Evolutionary conservation across 1,284 basidiomycete species (phyloP).

Genomic region (Baeospora myosura): DNA sequence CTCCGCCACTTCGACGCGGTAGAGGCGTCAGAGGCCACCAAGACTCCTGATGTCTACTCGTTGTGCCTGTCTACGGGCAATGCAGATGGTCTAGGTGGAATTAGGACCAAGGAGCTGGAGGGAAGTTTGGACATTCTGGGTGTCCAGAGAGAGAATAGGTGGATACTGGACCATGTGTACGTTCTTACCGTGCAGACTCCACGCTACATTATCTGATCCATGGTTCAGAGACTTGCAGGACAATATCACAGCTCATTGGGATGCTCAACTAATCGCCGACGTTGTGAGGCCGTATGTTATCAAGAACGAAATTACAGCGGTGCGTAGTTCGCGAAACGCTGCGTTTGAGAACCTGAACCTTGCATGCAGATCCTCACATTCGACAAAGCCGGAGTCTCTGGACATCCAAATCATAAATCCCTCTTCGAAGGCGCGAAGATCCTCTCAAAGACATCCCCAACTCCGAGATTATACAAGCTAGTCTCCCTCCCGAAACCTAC

Average conservation of each 20-base stretch:
- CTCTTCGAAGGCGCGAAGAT: constrained; percentile 50
- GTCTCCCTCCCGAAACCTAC: constrained; percentile 45
- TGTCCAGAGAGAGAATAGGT: constrained; percentile 47
- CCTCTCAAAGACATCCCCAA: constrained; percentile 21
- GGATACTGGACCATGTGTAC: constrained; percentile 68
- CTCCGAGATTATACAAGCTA: constrained; percentile 52
- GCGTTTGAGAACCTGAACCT: constrained; percentile 1
- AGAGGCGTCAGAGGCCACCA: too few relatives aligned
- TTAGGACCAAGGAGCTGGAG: constrained; percentile 59
- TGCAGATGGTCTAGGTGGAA: constrained; percentile 71
- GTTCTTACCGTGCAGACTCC: constrained; percentile 21
- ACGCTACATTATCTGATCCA: background rate
- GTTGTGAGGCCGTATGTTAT: constrained; percentile 56
- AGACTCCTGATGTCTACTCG: constrained; percentile 35
- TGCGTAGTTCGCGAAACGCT: constrained; percentile 28
- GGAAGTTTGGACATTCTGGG: constrained; percentile 69
- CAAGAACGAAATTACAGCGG: constrained; percentile 55
- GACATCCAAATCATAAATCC: constrained; percentile 86
- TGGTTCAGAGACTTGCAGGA: constrained; percentile 65
- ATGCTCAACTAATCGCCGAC: constrained; percentile 49
- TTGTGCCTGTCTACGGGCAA: constrained; percentile 66
- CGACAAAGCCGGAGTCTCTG: constrained; percentile 75
- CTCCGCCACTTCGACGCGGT: too few relatives aligned
- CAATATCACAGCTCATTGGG: constrained; percentile 68
- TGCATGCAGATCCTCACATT: constrained; percentile 80